Conservation (phyloP, 495 filamentous ascomycete species). For the Penicillium mononematosum region DNA sequence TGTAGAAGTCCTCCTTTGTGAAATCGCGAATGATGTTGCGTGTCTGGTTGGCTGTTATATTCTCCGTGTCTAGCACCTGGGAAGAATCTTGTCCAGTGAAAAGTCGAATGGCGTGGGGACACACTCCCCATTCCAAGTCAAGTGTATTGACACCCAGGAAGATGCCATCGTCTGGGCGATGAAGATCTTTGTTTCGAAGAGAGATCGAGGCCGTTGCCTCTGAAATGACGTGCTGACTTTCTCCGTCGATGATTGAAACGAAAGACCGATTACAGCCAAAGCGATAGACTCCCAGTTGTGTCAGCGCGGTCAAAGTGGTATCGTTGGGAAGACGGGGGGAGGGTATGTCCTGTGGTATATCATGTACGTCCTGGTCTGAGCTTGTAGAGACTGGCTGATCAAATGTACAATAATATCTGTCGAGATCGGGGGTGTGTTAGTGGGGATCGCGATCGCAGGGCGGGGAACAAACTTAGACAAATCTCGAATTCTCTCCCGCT, state of each 20-base stretch:
- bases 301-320: conserved; percentile 56
- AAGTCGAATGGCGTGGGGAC: conserved; percentile 39
- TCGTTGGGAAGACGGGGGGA: conserved; percentile 40
- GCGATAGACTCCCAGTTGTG: conserved; percentile 58
- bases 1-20: conserved; percentile 40
- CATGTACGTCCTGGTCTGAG: background rate
- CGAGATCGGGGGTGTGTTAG: background rate
- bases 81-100: conserved; percentile 18
- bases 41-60: conserved; percentile 22
- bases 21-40: conserved; percentile 49
- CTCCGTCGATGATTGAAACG: conserved; percentile 55
- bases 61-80: conserved; percentile 16
- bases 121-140: conserved; percentile 39
- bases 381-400: conserved; percentile 4
- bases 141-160: conserved; percentile 44
- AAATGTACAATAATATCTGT: conserved; percentile 18
- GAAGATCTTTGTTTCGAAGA: conserved; percentile 27
- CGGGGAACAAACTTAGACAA: conserved; percentile 8
- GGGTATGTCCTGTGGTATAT: background rate
- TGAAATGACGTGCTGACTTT: conserved; percentile 56
- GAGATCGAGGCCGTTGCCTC: conserved; percentile 55
- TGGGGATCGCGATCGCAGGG: background rate
- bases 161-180: conserved; percentile 31
- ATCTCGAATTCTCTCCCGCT: conserved; percentile 16
- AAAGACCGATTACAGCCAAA: conserved; percentile 51